phyloP scores from a whole-genome alignment of 208 protist species.

The Vickermania spadyakhi region DNA sequence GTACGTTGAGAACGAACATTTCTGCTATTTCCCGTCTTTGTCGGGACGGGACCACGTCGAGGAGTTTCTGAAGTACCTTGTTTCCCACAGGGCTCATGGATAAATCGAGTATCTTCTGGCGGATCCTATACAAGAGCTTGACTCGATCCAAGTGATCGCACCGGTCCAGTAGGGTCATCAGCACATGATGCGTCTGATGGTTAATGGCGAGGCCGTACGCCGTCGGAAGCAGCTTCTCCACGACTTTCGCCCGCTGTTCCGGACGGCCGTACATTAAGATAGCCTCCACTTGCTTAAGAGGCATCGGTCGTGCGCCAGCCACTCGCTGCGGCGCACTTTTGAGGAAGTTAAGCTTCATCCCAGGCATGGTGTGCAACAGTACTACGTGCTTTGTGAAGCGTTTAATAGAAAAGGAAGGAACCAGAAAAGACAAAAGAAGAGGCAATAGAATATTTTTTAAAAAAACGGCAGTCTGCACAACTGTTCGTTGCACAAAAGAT shows the following conservation, averaged over 20 bases:
- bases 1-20: conserved; percentile 65
- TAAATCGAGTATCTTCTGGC: conserved; percentile 70
- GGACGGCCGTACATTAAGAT: conserved; percentile 75
- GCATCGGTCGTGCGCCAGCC: conserved; percentile 70
- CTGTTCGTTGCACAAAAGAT: no score
- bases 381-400: no score
- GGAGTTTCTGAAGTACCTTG: conserved; percentile 64
- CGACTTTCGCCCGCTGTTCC: conserved; percentile 72
- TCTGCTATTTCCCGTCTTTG: conserved; percentile 82
- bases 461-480: no score
- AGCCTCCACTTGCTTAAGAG: conserved; percentile 82
- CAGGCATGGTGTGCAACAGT: conserved; percentile 18
- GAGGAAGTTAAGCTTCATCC: conserved; percentile 80
- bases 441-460: background rate
- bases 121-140: conserved; percentile 72
- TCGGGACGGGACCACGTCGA: conserved; percentile 56
- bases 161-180: conserved; percentile 60
- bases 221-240: conserved; percentile 64
- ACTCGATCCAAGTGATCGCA: conserved; percentile 72
- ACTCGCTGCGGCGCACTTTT: conserved; percentile 79
- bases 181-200: conserved; percentile 68
- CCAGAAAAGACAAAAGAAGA: background rate
- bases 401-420: conserved; percentile 1
- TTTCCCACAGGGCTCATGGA: conserved; percentile 66
- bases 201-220: conserved; percentile 66